Percentiles rank a stretch among this genome's conserved stretches.
Conservation (phyloP, 1,284 basidiomycete genomes). For the Apiotrichum siamense region DNA sequence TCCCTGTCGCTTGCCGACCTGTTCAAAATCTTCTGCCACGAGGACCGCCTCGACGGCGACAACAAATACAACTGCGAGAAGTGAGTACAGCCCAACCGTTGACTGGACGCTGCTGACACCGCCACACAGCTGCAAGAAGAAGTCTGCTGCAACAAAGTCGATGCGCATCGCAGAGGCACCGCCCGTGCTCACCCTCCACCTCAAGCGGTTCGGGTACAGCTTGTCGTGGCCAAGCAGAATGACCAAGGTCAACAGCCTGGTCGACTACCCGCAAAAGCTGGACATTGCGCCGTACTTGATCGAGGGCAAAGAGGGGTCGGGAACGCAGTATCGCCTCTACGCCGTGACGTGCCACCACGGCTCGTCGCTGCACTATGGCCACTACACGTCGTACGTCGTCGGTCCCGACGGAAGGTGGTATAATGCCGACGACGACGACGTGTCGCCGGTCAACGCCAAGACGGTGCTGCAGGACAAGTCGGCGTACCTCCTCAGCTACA, state of each 20-base stretch:
- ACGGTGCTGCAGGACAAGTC: constrained; percentile 62
- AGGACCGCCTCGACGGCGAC: constrained; percentile 76
- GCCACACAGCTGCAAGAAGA: constrained; percentile 41
- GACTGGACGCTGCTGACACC: background rate
- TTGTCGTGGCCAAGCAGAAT: constrained; percentile 54
- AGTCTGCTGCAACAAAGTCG: constrained; percentile 35
- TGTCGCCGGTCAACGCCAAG: constrained; percentile 48
- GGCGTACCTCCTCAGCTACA: constrained; percentile 92
- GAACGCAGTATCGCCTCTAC: constrained; percentile 79
- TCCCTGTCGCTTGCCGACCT: constrained; percentile 68
- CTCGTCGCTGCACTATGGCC: constrained; percentile 85
- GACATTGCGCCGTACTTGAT: constrained; percentile 78
- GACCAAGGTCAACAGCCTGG: constrained; percentile 69
- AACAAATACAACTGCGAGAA: constrained; percentile 99
- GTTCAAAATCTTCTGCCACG: constrained; percentile 71
- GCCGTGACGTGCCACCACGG: constrained; percentile 93
- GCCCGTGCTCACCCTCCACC: constrained; percentile 84
- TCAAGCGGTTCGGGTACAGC: constrained; percentile 74
- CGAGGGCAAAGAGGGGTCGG: constrained; percentile 53
- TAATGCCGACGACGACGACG: constrained; percentile 88
- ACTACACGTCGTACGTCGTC: constrained; percentile 87
- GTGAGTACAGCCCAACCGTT: constrained; percentile 58
- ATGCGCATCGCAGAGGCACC: constrained; percentile 79
- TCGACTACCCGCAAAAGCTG: constrained; percentile 75
- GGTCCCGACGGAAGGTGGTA: constrained; percentile 69